Base-by-base conservation (phyloP, 768 basidiomycete species). In the Collybiopsis luxurians region DNA sequence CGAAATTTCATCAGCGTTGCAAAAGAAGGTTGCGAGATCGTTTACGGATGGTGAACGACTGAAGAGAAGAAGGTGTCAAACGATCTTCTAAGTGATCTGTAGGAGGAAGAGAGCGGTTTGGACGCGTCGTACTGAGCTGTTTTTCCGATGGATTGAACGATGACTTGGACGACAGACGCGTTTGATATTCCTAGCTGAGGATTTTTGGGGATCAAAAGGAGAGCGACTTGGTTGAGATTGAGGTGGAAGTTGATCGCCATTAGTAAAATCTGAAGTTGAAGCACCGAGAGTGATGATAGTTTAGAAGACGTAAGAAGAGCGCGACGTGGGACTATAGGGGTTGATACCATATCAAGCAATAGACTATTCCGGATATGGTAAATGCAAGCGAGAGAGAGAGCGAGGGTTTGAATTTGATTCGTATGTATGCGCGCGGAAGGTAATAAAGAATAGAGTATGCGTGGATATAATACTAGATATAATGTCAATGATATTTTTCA, bases 1-100 rank as follows among this genome's bases (percentile, higher is more conserved):
- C 36, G 50, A 51, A 26, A 51, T 51, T 26, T 51, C 50, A 51
- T 51, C 50, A 1, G 50, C 50, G 38, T 51, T 36, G 36, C 50
- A 51, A 34, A 38, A 51, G 27, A 51, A 51, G 13, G 50, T 51
- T 21, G 50, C 50, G 23, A 31, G 27, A 51, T 51, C 50, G 17
- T 51, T 34, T 40, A 51, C 36, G 15, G 50, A 38, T 5, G 50
- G 36, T 24, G 50, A 39, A 27, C 50, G 50, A 34, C 50, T 51
- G 36, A 5, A 39, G 26, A 12, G 36, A 5, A 39, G 26, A 12
- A 21, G 15, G 9, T 4, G 36, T 23, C 23, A n/a, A 19, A 36
- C 4, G 30, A 4, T 19, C 2, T 21, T 21, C 6, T 5, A n/a
- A 31, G 12, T 36, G 27, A 13, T 34, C 3, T n/a, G 11, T 4